Percentiles rank a stretch among this genome's conserved stretches.
phyloP scores from a whole-genome alignment of 106 monocot genomes.

The Dendrobium catenatum region DNA sequence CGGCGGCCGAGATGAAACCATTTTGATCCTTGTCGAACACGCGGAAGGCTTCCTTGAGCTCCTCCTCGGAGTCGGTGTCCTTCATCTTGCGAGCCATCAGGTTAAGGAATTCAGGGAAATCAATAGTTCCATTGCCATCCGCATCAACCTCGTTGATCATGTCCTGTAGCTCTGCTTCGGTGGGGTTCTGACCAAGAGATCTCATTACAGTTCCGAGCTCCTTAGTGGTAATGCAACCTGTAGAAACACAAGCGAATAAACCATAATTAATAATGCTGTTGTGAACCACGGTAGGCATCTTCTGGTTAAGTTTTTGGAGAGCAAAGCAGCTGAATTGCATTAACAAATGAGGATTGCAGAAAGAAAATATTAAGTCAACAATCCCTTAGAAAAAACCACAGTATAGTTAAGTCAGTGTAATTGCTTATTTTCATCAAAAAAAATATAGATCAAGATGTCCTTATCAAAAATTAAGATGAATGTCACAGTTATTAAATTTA shows the following conservation, averaged over 20 bases:
- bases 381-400: too few species aligned
- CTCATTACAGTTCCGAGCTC: slow-evolving; percentile 54
- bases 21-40: slow-evolving; percentile 61
- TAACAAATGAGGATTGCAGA: too few species aligned
- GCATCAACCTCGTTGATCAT: slow-evolving; percentile 52
- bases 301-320: neutral
- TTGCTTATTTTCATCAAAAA: too few species aligned
- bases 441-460: too few species aligned
- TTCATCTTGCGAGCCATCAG: slow-evolving; percentile 49
- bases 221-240: slow-evolving; percentile 45
- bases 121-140: slow-evolving; percentile 34
- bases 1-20: slow-evolving; percentile 46
- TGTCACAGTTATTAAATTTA: too few species aligned
- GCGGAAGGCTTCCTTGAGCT: slow-evolving; percentile 45
- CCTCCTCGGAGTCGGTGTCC: slow-evolving; percentile 51
- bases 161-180: slow-evolving; percentile 51
- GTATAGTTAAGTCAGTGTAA: too few species aligned
- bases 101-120: slow-evolving; percentile 41
- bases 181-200: slow-evolving; percentile 42
- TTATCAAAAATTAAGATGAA: too few species aligned
- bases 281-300: neutral
- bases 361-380: too few species aligned
- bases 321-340: neutral
- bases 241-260: neutral
- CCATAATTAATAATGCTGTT: neutral